Evolutionary conservation across 176 grass and related monocot species (phyloP).

Genomic region (Coix lacrymajobi): DNA sequence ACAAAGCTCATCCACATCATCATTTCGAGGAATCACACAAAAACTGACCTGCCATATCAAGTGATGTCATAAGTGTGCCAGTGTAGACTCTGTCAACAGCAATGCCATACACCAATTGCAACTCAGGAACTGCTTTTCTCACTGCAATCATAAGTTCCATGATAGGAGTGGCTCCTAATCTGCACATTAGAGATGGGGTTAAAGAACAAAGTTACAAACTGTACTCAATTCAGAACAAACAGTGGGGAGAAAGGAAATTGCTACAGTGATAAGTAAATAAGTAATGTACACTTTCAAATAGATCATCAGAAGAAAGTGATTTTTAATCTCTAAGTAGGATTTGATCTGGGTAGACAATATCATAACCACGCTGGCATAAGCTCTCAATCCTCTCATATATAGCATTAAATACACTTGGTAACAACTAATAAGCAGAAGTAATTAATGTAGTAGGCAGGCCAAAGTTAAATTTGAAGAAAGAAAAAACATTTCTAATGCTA

Average conservation of each 20-base stretch:
- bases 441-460: not conserved
- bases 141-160: conserved; percentile 99
- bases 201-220: not conserved
- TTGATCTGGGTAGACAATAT: not conserved
- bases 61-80: conserved; percentile 91
- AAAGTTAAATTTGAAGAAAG: not conserved
- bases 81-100: conserved; percentile 99
- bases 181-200: conserved; percentile 35
- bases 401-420: not conserved
- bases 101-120: conserved; percentile 89
- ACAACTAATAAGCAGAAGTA: not conserved
- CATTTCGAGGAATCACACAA: not conserved
- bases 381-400: not conserved
- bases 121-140: conserved; percentile 86
- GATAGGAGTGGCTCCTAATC: conserved; percentile 84
- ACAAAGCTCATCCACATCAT: not conserved
- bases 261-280: not conserved
- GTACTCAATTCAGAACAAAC: not conserved
- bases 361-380: not conserved
- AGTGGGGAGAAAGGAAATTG: conserved; percentile 14
- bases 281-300: conserved; percentile 2
- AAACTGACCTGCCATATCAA: conserved; percentile 96
- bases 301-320: not conserved
- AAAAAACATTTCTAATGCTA: not conserved
- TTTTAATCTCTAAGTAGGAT: not conserved